Conservation (phyloP, 1,284 basidiomycete species). For the Ceratobasidium sp. region DNA sequence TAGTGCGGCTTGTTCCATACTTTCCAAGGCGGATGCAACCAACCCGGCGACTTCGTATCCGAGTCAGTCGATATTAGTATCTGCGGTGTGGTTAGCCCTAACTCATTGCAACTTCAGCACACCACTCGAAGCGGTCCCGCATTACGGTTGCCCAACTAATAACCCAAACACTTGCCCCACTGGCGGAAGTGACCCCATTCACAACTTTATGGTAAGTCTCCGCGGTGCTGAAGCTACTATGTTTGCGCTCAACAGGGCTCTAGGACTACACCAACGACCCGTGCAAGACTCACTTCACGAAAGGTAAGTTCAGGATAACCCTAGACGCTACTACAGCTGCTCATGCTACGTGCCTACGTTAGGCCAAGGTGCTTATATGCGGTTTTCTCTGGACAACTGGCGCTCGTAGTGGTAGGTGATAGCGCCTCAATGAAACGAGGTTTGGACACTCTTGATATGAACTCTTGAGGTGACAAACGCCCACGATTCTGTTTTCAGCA, state of each 20-base stretch:
- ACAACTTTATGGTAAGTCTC: conserved; percentile 4
- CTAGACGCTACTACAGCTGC: not conserved
- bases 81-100: not conserved
- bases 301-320: not conserved
- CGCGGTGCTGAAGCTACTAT: not conserved
- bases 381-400: too few relatives aligned
- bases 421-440: too few relatives aligned
- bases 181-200: not conserved
- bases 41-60: not conserved
- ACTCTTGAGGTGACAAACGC: too few relatives aligned
- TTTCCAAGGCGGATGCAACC: not conserved
- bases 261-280: conserved; percentile 8
- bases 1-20: not conserved
- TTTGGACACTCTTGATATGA: too few relatives aligned
- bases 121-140: not conserved
- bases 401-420: too few relatives aligned
- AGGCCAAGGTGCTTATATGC: not conserved
- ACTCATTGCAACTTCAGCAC: not conserved
- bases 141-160: not conserved
- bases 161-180: not conserved
- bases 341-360: not conserved
- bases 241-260: too few relatives aligned
- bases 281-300: conserved; percentile 11
- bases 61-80: too few relatives aligned
- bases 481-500: too few relatives aligned